Conservation (phyloP, 805 yeast genomes). For the Candida parachauliodes region DNA sequence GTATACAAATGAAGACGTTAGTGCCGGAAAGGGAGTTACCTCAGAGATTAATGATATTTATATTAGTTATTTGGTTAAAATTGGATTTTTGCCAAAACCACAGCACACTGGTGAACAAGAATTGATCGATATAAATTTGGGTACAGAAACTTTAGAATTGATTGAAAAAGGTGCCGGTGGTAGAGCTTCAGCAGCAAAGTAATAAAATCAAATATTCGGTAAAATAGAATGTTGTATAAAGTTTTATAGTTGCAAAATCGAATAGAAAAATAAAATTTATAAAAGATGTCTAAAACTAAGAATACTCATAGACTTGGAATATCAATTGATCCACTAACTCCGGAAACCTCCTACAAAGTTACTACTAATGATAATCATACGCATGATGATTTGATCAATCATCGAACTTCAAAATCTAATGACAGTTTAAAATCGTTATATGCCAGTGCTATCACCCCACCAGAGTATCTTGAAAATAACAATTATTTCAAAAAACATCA, state of each 20-base stretch:
- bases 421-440: conserved; percentile 1
- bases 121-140: conserved; percentile 57
- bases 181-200: conserved; percentile 62
- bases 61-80: conserved; percentile 71
- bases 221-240: too few relatives aligned
- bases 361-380: not conserved
- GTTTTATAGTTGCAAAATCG: too few relatives aligned
- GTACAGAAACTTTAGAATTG: conserved; percentile 52
- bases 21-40: conserved; percentile 75
- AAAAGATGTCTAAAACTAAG: not conserved
- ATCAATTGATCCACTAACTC: conserved; percentile 2
- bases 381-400: not conserved
- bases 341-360: conserved; percentile 1
- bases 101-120: conserved; percentile 29
- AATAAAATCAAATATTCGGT: too few relatives aligned
- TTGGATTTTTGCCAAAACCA: conserved; percentile 77
- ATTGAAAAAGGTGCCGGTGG: conserved; percentile 69
- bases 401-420: not conserved
- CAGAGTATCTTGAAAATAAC: not conserved
- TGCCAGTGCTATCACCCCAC: not conserved
- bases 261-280: too few relatives aligned
- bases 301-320: not conserved
- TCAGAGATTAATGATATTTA: conserved; percentile 65
- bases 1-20: conserved; percentile 64
- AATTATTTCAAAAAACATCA: conserved; percentile 3